Conservation (phyloP, 139 green algal genomes). For the Penium margaritaceum region DNA sequence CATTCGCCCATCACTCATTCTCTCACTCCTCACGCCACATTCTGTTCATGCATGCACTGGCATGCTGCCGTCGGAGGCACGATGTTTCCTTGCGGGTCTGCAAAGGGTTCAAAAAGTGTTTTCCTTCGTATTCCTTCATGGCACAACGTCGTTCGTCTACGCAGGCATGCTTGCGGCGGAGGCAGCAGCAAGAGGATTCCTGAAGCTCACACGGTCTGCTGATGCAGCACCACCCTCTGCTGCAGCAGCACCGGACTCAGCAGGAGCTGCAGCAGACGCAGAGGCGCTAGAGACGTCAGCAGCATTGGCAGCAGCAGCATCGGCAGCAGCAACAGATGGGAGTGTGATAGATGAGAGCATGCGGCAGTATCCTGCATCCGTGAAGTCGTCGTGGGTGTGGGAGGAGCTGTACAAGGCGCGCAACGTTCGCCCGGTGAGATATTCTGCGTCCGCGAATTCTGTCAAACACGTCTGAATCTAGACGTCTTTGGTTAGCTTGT, state of each 20-base stretch:
- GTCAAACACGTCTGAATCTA: too few relatives aligned
- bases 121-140: too few relatives aligned
- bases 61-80: background rate
- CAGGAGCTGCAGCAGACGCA: too few relatives aligned
- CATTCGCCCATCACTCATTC: background rate
- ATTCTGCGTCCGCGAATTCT: too few relatives aligned
- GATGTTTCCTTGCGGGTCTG: background rate
- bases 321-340: background rate
- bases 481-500: too few relatives aligned
- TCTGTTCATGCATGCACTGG: background rate
- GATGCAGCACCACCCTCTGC: too few relatives aligned
- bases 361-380: conserved; percentile 4
- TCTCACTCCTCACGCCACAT: background rate
- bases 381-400: conserved; percentile 43
- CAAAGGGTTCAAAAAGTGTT: too few relatives aligned
- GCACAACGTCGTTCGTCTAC: background rate
- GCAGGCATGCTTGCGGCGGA: conserved; percentile 1
- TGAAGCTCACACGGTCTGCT: too few relatives aligned
- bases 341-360: background rate
- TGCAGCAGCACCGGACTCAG: too few relatives aligned
- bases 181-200: conserved; percentile 1
- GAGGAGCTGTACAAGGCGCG: conserved; percentile 42
- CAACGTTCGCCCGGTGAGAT: conserved; percentile 73
- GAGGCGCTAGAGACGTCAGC: too few relatives aligned
- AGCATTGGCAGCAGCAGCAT: conserved; percentile 57